phyloP scores from a whole-genome alignment of 2,329 filamentous ascomycete genomes.

The Trichoderma sp. region DNA sequence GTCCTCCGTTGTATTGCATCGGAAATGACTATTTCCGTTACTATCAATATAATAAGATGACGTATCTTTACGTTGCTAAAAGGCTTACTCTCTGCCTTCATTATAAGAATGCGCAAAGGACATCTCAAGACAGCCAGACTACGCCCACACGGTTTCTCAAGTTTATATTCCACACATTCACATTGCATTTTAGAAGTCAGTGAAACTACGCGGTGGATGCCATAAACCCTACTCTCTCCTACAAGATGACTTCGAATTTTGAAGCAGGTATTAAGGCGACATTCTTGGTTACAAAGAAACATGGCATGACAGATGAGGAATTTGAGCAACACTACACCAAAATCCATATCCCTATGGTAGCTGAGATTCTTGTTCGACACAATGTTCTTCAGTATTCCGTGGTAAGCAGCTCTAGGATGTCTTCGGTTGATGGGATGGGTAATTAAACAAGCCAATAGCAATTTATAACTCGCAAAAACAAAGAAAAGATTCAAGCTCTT shows the following conservation, averaged over 20 bases:
- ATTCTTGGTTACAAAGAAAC: not conserved
- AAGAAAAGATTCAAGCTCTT: not conserved
- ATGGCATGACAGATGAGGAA: slow-evolving; percentile 4
- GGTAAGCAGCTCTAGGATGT: not conserved
- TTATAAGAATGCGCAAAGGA: no score
- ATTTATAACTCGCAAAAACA: not conserved
- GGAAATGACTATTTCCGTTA: no score
- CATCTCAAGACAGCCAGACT: no score
- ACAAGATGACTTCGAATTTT: not conserved
- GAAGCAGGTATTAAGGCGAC: not conserved
- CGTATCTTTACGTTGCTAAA: no score
- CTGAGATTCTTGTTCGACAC: not conserved
- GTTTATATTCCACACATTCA: no score
- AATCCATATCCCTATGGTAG: not conserved
- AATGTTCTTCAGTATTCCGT: not conserved
- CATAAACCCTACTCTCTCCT: not conserved
- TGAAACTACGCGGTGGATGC: not conserved
- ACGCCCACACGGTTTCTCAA: no score
- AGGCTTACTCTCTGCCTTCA: no score
- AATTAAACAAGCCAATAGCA: not conserved
- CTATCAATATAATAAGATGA: no score
- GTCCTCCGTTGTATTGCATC: no score
- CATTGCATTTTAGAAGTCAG: not conserved
- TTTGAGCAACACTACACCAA: slow-evolving; percentile 1
- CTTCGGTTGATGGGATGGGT: not conserved